Percentiles rank a stretch among this genome's conserved stretches.
These are phyloP conservation scores for Tardiomyces blankii DNA, from an alignment of 1,139 yeast genomes.

Conservation along the genomic window DNA sequence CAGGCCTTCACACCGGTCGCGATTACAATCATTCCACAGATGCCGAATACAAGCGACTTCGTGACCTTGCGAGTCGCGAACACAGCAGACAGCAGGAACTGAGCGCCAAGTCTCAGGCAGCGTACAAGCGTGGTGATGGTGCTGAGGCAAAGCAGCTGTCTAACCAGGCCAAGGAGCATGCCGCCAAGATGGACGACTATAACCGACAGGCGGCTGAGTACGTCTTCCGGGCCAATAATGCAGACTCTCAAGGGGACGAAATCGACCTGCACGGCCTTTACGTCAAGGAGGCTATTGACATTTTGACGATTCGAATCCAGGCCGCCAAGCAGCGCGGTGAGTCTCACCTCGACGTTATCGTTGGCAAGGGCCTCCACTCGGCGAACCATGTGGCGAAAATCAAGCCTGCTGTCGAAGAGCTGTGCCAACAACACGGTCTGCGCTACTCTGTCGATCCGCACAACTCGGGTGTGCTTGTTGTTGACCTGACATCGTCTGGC, in stretches of 20 bases:
- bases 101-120: conserved; percentile 61
- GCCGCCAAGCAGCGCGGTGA: conserved; percentile 55
- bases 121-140: conserved; percentile 65
- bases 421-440: conserved; percentile 58
- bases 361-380: conserved; percentile 91
- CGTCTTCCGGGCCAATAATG: conserved; percentile 79
- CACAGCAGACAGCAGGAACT: conserved; percentile 45
- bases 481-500: conserved; percentile 37
- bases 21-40: conserved; percentile 32
- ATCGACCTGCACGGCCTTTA: conserved; percentile 89
- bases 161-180: conserved; percentile 51
- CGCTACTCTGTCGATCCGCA: conserved; percentile 51
- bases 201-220: conserved; percentile 79
- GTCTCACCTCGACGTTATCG: conserved; percentile 44
- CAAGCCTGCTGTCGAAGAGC: conserved; percentile 76
- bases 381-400: conserved; percentile 72
- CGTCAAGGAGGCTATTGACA: conserved; percentile 77
- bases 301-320: conserved; percentile 62
- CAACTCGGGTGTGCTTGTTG: conserved; percentile 71
- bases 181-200: conserved; percentile 50
- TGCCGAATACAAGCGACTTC: conserved; percentile 43
- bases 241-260: conserved; percentile 74
- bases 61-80: conserved; percentile 61
- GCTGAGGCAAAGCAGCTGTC: conserved; percentile 63
- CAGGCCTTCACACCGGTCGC: conserved; percentile 10